Evolutionary conservation across 495 filamentous ascomycete genomes (phyloP), one percentile per base, ranked within the genome.

Genomic region (Pseudoneurospora amorphoporcata): DNA sequence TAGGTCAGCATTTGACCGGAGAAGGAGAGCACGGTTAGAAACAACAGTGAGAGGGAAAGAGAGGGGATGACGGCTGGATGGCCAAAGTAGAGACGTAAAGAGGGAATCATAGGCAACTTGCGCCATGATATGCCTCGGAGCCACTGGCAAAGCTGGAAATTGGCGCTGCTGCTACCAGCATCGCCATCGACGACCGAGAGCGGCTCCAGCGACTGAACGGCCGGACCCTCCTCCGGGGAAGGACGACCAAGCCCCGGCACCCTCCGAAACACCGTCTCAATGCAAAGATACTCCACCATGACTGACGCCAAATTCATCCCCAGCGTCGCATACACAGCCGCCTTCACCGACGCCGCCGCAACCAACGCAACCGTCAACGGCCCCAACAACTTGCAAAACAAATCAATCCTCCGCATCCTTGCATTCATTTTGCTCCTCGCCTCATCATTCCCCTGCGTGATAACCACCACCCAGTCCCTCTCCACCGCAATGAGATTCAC

Each of bases 371-470:
- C 87, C 29, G 85, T 78, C 0, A 91, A 77, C 0, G 91, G 91
- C 0, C 86, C 90, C 8, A 89, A 58, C 8, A 93, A 85, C 76
- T 93, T 93, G 83, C 91, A 93, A 47, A 89, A 79, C 14, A 93
- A 82, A 75, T 93, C 91, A 70, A 93, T 92, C 1, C 90, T 85
- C 39, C 91, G 83, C 88, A 93, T 92, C 2, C 82, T 82, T 0
- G 90, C 84, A 76, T 92, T 92, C 17, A 91, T 68, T n/a, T 68
- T 72, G 47, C 70, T 53, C 1, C 74, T 61, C 1, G 58, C 75
- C 1, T 58, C 69, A 14, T 75, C 73, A 14, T 79, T 70, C 3
- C 72, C 75, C 61, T 77, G 76, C 3, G 79, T 75, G 8, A 83
- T 79, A 0, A 82, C 78, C 2, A 83, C 79, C 4, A 90, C 86